Evolutionary conservation across 106 monocot genomes (phyloP), one percentile per base, ranked within the genome.

Genomic region (Dioscorea dumetorum): DNA sequence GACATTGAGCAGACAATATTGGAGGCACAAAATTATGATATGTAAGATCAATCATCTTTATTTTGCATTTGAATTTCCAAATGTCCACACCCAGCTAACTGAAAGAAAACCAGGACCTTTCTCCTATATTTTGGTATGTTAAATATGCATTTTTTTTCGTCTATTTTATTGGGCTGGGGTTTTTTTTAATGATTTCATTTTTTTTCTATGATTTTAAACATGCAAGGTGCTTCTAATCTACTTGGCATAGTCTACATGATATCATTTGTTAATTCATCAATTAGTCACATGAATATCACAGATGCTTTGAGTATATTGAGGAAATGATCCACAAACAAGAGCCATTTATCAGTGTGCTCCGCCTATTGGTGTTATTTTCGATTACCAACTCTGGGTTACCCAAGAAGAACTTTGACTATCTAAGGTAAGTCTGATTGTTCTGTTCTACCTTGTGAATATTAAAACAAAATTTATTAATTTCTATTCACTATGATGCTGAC

Each of bases 291-390:
- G 19, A 19, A 64, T 35, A 22, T 49, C 41, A 58, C 93, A 99
- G 99, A 75, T 99, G 99, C 57, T 85, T 93, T 69, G 99, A 99
- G 70, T 90, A 93, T 75, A 93, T 99, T 69, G 99, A 99, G 67
- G 99, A 99, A 83, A 90, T 99, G 99, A 93, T 99, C 60, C 93
- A 93, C 66, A 99, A 99, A 49, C 99, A 99, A 66, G 99, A 99
- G 73, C 80, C 99, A 15, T 78, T 99, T 75, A 54, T 85, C 63
- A 79, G 64, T 66, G 90, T 99, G 19, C 74, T 99, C 22, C 92
- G 99, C 50, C 64, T 93, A 28, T 68, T 99, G 71, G 89, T 99
- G 33, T 75, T 99, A 61, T 85, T 90, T 79, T 99, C 99, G 24
- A 72, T 87, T 58, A 99, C 90, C 58, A 99, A 99, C 71, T 68